These are phyloP conservation scores for Kwoniella mangroviensis DNA, from an alignment of 768 basidiomycete genomes.

Conservation along the genomic window DNA sequence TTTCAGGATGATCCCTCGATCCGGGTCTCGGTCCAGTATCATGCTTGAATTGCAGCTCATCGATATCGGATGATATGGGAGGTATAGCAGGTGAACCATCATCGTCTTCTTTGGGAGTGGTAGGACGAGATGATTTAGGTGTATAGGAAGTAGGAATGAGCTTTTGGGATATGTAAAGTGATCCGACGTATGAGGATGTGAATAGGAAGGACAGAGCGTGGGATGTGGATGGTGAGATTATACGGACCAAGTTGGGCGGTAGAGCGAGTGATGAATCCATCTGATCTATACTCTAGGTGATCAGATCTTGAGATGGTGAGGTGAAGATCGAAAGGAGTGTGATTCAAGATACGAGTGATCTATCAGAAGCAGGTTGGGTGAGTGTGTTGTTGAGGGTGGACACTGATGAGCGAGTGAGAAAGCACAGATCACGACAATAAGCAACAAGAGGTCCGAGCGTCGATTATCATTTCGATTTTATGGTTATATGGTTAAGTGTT, in stretches of 20 bases:
- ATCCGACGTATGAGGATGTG: slow-evolving; percentile 75
- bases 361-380: background rate
- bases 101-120: background rate
- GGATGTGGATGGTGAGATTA: slow-evolving; percentile 56
- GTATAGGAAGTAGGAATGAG: slow-evolving; percentile 43
- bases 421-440: background rate
- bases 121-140: background rate
- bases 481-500: background rate
- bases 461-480: background rate
- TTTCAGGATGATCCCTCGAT: slow-evolving; percentile 74
- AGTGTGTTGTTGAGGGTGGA: background rate
- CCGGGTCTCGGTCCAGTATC: slow-evolving; percentile 61
- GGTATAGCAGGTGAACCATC: slow-evolving; percentile 20
- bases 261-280: slow-evolving; percentile 29
- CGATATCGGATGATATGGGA: slow-evolving; percentile 33
- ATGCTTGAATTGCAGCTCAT: slow-evolving; percentile 49
- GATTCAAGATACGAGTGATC: too few species aligned
- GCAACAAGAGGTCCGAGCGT: background rate
- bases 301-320: slow-evolving; percentile 10
- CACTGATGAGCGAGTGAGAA: background rate
- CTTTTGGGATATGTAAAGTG: slow-evolving; percentile 69
- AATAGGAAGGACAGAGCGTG: slow-evolving; percentile 68
- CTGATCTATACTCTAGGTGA: background rate
- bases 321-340: background rate
- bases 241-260: slow-evolving; percentile 15